A percentile compares a stretch with the other conserved stretches of the same genome.
These are phyloP conservation scores for Kuraishia floccosa DNA, from an alignment of 805 yeast genomes.

Conservation along the genomic window DNA sequence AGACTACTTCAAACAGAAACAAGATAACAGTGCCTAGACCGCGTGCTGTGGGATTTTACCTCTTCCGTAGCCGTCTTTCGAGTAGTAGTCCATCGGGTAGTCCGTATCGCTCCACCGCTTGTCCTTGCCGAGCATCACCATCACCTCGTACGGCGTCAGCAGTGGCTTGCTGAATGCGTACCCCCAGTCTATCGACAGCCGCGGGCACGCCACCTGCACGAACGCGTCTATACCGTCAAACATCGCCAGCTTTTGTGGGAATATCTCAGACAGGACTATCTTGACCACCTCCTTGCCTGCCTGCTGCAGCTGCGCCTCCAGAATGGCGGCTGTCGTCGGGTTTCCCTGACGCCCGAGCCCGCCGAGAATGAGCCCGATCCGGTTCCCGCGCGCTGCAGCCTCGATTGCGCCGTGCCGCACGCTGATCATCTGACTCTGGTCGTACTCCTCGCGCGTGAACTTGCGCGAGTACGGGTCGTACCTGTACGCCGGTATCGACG, in stretches of 20 bases:
- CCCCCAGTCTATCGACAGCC: slow-evolving; percentile 97
- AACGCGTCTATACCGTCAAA: slow-evolving; percentile 91
- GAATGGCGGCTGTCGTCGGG: slow-evolving; percentile 55
- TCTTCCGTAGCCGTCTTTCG: slow-evolving; percentile 83
- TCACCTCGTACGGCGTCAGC: slow-evolving; percentile 91
- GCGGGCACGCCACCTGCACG: slow-evolving; percentile 95
- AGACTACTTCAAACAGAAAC: slow-evolving; percentile 11
- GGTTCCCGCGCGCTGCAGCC: slow-evolving; percentile 46
- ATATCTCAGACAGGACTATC: slow-evolving; percentile 83
- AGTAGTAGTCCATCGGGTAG: slow-evolving; percentile 96
- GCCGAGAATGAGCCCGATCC: slow-evolving; percentile 80
- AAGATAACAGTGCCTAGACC: slow-evolving; percentile 4
- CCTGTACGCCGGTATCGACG: slow-evolving; percentile 80
- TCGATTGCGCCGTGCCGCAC: slow-evolving; percentile 67
- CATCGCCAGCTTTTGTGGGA: slow-evolving; percentile 85
- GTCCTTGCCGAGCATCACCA: slow-evolving; percentile 76
- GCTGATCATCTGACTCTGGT: slow-evolving; percentile 68
- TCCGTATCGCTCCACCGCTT: slow-evolving; percentile 46
- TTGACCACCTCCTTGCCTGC: slow-evolving; percentile 64
- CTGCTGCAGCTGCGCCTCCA: slow-evolving; percentile 41
- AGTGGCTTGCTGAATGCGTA: slow-evolving; percentile 91
- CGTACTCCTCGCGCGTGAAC: slow-evolving; percentile 82
- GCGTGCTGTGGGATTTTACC: slow-evolving; percentile 54
- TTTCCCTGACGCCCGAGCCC: slow-evolving; percentile 95
- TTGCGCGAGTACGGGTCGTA: slow-evolving; percentile 93